Base-by-base conservation (phyloP, 2,329 filamentous ascomycete species). In the Colletotrichum eleusines region DNA sequence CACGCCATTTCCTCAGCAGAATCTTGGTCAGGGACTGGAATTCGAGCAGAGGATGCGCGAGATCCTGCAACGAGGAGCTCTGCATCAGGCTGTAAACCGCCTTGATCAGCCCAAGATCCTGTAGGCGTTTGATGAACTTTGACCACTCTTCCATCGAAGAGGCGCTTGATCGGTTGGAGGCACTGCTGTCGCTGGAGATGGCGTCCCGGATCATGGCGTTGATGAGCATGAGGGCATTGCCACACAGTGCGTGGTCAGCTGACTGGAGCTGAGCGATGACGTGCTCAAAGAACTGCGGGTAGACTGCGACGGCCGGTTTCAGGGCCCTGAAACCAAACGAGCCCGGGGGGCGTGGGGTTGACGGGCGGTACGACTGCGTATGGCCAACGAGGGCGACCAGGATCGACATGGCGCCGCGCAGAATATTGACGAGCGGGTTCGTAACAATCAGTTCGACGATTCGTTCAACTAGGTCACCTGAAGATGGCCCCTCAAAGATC, bases 351-450 rank as follows among this genome's bases (percentile, higher is more conserved):
- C 79, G 79, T 26, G 79, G 74, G 63, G 73, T 75, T 33, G 76
- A 82, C 58, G 81, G 77, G 14, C 81, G 77, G 51, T 84, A 82
- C 14, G 87, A 88, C 78, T 94, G 90, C 35, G 94, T 94, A 81
- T 97, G 92, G 73, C 94, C 92, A 63, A 99, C 95, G 68, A 98
- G 91, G 16, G 95, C 94, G 57, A 97, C 95, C 66, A 99, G 88
- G 72, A 99, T 97, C 57, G 94, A 95, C 93, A 99, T 97, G 77
- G 95, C 95, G 76, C 96, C 96, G 74, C 96, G 90, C 71, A 99
- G 89, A 78, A 98, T 98, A 80, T 99, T 99, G 81, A 99, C 96
- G 72, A 99, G 88, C 31, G 95, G 96, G 80, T 98, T 96, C 40
- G 91, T 95, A 76, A 98, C 95, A 73, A 98, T 94, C 62, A 99